phyloP scores from a whole-genome alignment of 176 grass and related monocot species.

The Secale cereale region DNA sequence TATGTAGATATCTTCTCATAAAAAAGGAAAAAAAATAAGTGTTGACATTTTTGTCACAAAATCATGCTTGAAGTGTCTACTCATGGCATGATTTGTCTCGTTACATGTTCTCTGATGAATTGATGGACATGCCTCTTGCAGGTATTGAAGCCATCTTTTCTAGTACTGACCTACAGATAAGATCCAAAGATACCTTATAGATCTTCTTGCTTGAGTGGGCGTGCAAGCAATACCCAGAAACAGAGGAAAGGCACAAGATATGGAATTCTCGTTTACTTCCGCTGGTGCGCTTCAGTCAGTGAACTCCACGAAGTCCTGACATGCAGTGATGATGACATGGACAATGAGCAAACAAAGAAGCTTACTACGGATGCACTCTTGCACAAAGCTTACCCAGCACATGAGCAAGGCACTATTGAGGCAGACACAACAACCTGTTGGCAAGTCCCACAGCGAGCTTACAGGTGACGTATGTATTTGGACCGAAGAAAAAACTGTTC shows the following conservation, averaged over 20 bases:
- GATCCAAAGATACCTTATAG: constrained; percentile 63
- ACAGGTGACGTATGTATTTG: constrained; percentile 24
- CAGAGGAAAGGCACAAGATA: constrained; percentile 57
- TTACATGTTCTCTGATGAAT: constrained; percentile 63
- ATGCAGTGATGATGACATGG: constrained; percentile 33
- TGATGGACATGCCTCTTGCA: constrained; percentile 62
- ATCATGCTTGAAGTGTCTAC: not conserved
- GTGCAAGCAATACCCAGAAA: constrained; percentile 43
- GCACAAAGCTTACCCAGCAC: constrained; percentile 58
- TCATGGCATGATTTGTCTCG: not conserved
- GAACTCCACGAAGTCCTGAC: constrained; percentile 63
- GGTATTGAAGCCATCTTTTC: constrained; percentile 64
- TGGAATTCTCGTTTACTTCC: constrained; percentile 48
- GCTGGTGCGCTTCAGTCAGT: constrained; percentile 50
- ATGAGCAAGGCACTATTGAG: constrained; percentile 44
- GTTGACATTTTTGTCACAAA: not conserved
- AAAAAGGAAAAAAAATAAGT: not conserved
- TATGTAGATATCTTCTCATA: not conserved
- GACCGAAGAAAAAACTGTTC: too few relatives aligned
- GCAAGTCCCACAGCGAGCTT: constrained; percentile 44
- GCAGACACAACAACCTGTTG: constrained; percentile 26
- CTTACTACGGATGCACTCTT: constrained; percentile 58
- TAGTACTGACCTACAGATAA: constrained; percentile 62
- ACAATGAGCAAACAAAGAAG: constrained; percentile 49
- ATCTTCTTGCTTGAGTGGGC: constrained; percentile 66